A percentile compares a stretch with the other conserved stretches of the same genome.
Evolutionary conservation across 352 stramenopile genomes (phyloP).

Genomic region (Globisporangium nodosum): DNA sequence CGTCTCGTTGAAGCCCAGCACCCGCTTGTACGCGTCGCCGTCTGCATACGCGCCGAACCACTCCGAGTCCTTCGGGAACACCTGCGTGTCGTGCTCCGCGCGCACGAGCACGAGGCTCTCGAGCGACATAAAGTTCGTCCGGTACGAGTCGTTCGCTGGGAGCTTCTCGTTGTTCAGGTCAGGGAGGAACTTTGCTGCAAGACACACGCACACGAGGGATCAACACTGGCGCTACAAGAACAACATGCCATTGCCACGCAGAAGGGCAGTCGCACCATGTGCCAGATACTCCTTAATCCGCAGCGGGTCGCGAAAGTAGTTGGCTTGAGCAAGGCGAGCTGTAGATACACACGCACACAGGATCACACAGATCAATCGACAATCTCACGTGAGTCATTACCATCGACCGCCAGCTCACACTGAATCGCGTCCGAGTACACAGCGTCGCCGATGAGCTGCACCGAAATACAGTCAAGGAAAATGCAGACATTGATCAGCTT

Average conservation of each 20-base stretch:
- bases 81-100: constrained; percentile 87
- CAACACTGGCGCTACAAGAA: neutral
- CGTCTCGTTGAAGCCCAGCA: constrained; percentile 90
- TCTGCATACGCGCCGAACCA: constrained; percentile 87
- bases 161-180: constrained; percentile 91
- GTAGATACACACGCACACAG: neutral
- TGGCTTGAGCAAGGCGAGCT: constrained; percentile 86
- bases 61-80: constrained; percentile 82
- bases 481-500: neutral
- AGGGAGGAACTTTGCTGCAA: constrained; percentile 62
- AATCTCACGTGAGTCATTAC: neutral
- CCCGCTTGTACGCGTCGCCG: constrained; percentile 44
- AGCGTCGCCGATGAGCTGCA: constrained; percentile 72
- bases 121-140: constrained; percentile 84
- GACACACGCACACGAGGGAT: neutral
- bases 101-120: constrained; percentile 88
- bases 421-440: constrained; percentile 88
- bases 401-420: constrained; percentile 21
- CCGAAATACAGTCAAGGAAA: neutral
- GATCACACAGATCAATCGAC: neutral
- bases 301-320: constrained; percentile 91
- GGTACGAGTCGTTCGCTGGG: constrained; percentile 72
- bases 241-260: neutral
- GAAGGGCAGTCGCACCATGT: constrained; percentile 29
- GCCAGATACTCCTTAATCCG: constrained; percentile 64